A percentile compares a stretch with the other conserved stretches of the same genome.
phyloP scores from a whole-genome alignment of 176 grass and related monocot species.

The maize (Zea mays) region DNA sequence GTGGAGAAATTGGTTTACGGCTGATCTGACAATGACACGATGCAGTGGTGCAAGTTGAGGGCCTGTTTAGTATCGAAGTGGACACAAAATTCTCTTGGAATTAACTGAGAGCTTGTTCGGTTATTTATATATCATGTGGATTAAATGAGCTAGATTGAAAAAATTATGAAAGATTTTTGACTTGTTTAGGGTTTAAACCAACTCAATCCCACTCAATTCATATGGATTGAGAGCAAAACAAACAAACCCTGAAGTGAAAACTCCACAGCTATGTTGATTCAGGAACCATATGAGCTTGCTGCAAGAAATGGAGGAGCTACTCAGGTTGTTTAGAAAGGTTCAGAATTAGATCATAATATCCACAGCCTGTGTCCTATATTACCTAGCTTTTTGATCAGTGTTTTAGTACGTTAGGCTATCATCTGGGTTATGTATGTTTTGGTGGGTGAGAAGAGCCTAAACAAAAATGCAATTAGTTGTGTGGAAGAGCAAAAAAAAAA shows the following conservation, averaged over 20 bases:
- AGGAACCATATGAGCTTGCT: background rate
- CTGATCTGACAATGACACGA: background rate
- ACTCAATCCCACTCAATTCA: too few relatives aligned
- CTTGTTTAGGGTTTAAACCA: too few relatives aligned
- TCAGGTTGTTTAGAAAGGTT: slow-evolving; percentile 15
- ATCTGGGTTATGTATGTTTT: background rate
- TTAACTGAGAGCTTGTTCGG: too few relatives aligned
- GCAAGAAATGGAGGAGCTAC: background rate
- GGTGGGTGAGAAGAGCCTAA: slow-evolving; percentile 9
- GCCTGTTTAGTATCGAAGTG: background rate
- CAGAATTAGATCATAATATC: background rate
- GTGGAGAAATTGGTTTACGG: background rate
- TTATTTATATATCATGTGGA: too few relatives aligned
- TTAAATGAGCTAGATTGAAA: background rate
- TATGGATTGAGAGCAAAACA: too few relatives aligned
- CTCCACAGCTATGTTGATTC: background rate
- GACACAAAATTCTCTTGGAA: background rate
- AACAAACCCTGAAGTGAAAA: background rate
- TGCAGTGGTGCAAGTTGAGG: background rate
- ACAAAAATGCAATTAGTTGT: background rate
- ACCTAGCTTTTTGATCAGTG: background rate
- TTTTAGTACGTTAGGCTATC: slow-evolving; percentile 30
- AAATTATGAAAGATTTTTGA: too few relatives aligned
- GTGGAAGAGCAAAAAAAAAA: background rate
- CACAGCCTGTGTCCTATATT: background rate